A percentile compares a stretch with the other conserved stretches of the same genome.
phyloP scores from a whole-genome alignment of 129 eudicot genomes.

The Artemisia annua region DNA sequence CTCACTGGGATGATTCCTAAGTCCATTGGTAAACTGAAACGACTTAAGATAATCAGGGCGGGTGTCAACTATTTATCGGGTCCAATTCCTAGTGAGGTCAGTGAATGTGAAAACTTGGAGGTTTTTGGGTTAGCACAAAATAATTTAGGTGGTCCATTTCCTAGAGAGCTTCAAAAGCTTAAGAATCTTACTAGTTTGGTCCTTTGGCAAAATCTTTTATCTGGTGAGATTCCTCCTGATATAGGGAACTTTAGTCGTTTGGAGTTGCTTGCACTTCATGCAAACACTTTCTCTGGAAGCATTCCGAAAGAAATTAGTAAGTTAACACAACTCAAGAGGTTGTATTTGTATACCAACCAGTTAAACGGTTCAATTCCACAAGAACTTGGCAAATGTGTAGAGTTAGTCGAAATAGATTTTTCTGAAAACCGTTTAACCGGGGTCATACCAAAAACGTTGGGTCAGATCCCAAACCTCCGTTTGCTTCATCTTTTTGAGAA shows the following conservation, averaged over 20 bases:
- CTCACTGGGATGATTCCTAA: constrained; percentile 74
- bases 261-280: constrained; percentile 72
- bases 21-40: constrained; percentile 52
- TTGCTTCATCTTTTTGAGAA: constrained; percentile 87
- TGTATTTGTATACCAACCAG: constrained; percentile 73
- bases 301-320: constrained; percentile 76
- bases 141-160: constrained; percentile 59
- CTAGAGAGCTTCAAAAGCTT: constrained; percentile 67
- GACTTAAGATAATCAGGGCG: constrained; percentile 69
- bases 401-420: constrained; percentile 74
- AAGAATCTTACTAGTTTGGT: constrained; percentile 55
- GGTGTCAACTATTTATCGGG: constrained; percentile 73
- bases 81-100: constrained; percentile 62
- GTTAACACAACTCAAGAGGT: constrained; percentile 45
- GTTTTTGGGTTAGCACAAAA: constrained; percentile 77
- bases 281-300: constrained; percentile 59
- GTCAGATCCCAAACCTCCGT: constrained; percentile 45
- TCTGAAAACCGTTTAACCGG: constrained; percentile 76
- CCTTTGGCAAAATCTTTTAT: constrained; percentile 71
- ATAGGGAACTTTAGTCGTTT: constrained; percentile 67
- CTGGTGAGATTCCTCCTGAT: constrained; percentile 68
- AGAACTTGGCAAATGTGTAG: constrained; percentile 57
- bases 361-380: constrained; percentile 69
- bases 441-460: constrained; percentile 54
- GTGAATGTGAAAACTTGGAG: constrained; percentile 65